A percentile compares a stretch with the other conserved stretches of the same genome.
phyloP scores from a whole-genome alignment of 176 grass and related monocot genomes.

The Miscanthus lutarioriparius region DNA sequence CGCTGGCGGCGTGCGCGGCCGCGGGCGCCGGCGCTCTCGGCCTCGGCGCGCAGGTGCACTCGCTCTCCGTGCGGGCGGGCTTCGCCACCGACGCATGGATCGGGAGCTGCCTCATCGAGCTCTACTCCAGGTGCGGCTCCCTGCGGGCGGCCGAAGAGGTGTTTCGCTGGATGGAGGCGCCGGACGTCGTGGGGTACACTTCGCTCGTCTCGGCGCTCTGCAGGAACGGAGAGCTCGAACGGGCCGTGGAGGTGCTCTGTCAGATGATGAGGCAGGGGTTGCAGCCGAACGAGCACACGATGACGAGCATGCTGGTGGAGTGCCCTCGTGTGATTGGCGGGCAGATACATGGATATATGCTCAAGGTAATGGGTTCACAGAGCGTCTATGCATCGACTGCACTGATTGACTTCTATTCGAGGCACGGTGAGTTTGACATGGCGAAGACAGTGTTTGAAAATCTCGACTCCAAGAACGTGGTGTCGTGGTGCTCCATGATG shows the following conservation, averaged over 20 bases:
- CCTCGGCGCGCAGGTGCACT: slow-evolving; percentile 64
- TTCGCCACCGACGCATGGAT: slow-evolving; percentile 48
- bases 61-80: slow-evolving; percentile 52
- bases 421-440: slow-evolving; percentile 27
- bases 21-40: slow-evolving; percentile 27
- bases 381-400: slow-evolving; percentile 57
- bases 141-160: slow-evolving; percentile 36
- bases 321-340: slow-evolving; percentile 46
- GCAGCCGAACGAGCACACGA: slow-evolving; percentile 67
- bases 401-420: slow-evolving; percentile 73
- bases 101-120: slow-evolving; percentile 50
- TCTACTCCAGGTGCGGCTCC: slow-evolving; percentile 62
- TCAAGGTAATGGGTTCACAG: slow-evolving; percentile 51
- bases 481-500: slow-evolving; percentile 81
- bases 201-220: slow-evolving; percentile 70
- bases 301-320: slow-evolving; percentile 51
- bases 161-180: slow-evolving; percentile 48
- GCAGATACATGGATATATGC: slow-evolving; percentile 73
- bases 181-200: slow-evolving; percentile 70
- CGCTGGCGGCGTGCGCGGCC: slow-evolving; percentile 61
- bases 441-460: slow-evolving; percentile 50
- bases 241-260: slow-evolving; percentile 33
- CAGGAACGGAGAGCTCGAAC: slow-evolving; percentile 35
- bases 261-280: slow-evolving; percentile 49
- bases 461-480: slow-evolving; percentile 60